Percentiles rank a stretch among this genome's conserved stretches.
Evolutionary conservation across 2,329 filamentous ascomycete species (phyloP).

Genomic region (Claviceps arundinis): DNA sequence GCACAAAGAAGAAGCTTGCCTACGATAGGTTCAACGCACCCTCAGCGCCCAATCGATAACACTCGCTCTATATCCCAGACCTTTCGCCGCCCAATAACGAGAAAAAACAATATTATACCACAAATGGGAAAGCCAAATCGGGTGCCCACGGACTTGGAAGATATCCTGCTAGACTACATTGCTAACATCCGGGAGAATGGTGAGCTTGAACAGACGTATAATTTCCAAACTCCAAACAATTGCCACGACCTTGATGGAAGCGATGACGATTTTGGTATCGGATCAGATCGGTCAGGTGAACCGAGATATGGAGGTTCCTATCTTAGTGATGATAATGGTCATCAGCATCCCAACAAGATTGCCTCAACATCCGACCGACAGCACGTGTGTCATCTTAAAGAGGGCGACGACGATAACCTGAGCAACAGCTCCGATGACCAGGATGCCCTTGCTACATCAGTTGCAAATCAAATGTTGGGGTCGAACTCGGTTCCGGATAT

Average conservation of each 20-base stretch:
- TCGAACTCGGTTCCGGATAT: background rate
- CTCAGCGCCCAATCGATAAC: background rate
- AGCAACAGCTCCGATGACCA: constrained; percentile 11
- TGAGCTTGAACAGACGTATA: constrained; percentile 46
- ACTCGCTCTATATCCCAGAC: background rate
- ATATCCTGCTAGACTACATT: constrained; percentile 57
- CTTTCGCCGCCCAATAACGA: background rate
- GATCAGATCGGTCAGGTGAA: background rate
- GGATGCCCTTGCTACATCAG: constrained; percentile 13
- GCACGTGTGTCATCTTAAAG: background rate
- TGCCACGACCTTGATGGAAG: constrained; percentile 16
- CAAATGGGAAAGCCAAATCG: background rate
- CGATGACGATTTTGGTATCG: constrained; percentile 9
- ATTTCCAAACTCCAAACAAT: constrained; percentile 41
- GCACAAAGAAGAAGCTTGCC: background rate
- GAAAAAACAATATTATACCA: background rate
- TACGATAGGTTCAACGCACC: background rate
- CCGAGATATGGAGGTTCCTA: background rate
- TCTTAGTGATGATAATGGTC: background rate
- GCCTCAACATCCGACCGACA: background rate
- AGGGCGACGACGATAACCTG: background rate
- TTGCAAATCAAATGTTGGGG: constrained; percentile 11
- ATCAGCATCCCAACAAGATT: background rate
- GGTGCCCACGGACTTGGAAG: constrained; percentile 25
- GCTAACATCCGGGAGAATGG: constrained; percentile 45